Evolutionary conservation across 2,329 filamentous ascomycete genomes (phyloP).

Genomic region (Colletotrichum camelliae): DNA sequence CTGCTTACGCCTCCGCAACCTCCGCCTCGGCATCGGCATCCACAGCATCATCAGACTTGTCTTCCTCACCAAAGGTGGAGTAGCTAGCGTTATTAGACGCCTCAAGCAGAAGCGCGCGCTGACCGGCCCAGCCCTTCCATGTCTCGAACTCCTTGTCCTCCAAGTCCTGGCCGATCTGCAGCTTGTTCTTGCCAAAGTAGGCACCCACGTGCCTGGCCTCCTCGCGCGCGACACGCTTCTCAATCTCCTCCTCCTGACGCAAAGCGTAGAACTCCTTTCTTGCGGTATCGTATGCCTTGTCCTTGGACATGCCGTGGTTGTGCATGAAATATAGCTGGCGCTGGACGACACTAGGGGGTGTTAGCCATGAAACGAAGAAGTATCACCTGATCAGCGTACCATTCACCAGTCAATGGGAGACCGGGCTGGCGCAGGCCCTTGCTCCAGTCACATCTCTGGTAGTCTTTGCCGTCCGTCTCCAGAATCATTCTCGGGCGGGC

Average conservation of each 20-base stretch:
- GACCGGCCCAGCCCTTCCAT: slow-evolving; percentile 82
- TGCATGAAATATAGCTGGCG: slow-evolving; percentile 87
- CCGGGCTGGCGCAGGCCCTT: slow-evolving; percentile 74
- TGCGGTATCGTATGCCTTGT: slow-evolving; percentile 82
- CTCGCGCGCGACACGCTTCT: slow-evolving; percentile 82
- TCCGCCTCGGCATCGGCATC: slow-evolving; percentile 28
- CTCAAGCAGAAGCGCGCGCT: slow-evolving; percentile 48
- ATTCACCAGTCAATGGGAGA: slow-evolving; percentile 82
- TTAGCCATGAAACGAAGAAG: slow-evolving; percentile 20
- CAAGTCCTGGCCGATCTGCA: slow-evolving; percentile 81
- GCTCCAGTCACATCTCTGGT: slow-evolving; percentile 80
- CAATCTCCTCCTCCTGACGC: slow-evolving; percentile 82
- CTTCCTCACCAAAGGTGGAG: slow-evolving; percentile 44
- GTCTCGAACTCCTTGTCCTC: slow-evolving; percentile 81
- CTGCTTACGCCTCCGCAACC: background rate
- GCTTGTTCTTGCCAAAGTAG: slow-evolving; percentile 79
- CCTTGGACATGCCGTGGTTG: slow-evolving; percentile 63
- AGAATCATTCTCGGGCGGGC: slow-evolving; percentile 85
- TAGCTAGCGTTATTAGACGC: slow-evolving; percentile 46
- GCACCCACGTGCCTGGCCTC: slow-evolving; percentile 87
- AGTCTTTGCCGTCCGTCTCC: slow-evolving; percentile 85
- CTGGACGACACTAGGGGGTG: slow-evolving; percentile 77
- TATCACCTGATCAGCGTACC: slow-evolving; percentile 54
- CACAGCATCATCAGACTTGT: slow-evolving; percentile 25
- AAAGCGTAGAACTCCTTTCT: slow-evolving; percentile 90